Base-by-base conservation (phyloP, 768 basidiomycete genomes). In the Sporobolomyces roseus region DNA sequence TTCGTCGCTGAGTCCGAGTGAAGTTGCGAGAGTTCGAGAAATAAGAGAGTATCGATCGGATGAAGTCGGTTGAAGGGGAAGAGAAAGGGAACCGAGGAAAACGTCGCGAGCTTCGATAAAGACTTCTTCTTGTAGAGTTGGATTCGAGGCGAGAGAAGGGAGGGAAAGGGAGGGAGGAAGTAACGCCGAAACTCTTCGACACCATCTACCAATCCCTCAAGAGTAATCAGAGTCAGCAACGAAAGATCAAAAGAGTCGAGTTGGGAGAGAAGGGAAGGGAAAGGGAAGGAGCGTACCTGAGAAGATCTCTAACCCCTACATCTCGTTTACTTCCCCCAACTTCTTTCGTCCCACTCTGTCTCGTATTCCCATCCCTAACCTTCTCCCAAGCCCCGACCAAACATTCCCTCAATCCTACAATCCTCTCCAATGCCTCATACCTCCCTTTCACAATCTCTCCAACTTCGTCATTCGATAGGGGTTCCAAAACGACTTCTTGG, bases 61-160 rank as follows among this genome's bases (percentile, higher is more conserved):
- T 83, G 13, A 84, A 77, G 2, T 82, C 70, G 2, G 85, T 87
- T 55, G 83, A 81, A 7, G 81, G 78, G 21, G 85, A 84, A 52
- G 38, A 30, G 36, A n/a, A 13, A 73, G 58, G 29, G 75, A 68
- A 25, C 73, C 70, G 72, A 96, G 91, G 80, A 99, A 97, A 29
- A 94, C 85, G 77, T 98, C 96, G 25, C 88, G 83, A 0, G 90
- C 90, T 76, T 93, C 90, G 48, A 91, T 81, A 74, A 87, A 93
- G 35, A 97, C 85, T 60, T 93, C 91, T 78, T 98, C 93, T 48
- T 92, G 86, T 2, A 93, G 76, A 0, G 83, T 79, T 6, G 88
- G 85, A 75, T 91, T 90, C 6, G 87, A 81, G 73, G 91, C 85
- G 51, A 87, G 74, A 23, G 74, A 19, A 79, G 74, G 16, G 80